These are phyloP conservation scores for Oryza officinalis DNA, from an alignment of 176 grass and related monocot species.

Conservation along the genomic window DNA sequence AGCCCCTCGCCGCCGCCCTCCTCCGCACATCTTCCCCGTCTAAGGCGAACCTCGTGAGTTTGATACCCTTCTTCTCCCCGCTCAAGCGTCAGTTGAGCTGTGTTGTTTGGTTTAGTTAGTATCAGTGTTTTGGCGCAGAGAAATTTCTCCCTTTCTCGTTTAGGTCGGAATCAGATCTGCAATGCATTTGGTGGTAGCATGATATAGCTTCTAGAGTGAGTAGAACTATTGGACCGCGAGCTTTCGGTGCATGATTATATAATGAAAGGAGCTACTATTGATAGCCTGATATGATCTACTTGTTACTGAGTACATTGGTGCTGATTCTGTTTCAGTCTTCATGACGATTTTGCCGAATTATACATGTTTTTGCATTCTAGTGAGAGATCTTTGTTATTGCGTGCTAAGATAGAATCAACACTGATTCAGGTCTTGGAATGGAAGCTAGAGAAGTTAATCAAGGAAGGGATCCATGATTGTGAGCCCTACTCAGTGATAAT, in stretches of 20 bases:
- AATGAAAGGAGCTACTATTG: background rate
- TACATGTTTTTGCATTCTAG: background rate
- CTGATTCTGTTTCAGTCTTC: background rate
- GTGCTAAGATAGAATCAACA: background rate
- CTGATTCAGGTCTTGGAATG: conserved; percentile 49
- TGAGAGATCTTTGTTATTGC: background rate
- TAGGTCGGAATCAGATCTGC: background rate
- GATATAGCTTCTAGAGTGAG: background rate
- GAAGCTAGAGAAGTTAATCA: conserved; percentile 50
- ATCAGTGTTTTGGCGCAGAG: background rate
- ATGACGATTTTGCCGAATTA: background rate
- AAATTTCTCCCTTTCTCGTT: background rate
- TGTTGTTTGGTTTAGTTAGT: background rate
- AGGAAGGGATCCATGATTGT: conserved; percentile 34
- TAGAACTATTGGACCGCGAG: background rate
- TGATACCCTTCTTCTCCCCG: background rate
- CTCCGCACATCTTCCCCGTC: conserved; percentile 38
- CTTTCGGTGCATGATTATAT: background rate
- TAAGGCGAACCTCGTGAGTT: conserved; percentile 56
- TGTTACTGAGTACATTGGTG: too few species aligned
- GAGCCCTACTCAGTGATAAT: conserved; percentile 43
- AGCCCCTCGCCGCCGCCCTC: conserved; percentile 44
- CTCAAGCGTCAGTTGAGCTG: background rate
- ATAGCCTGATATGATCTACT: background rate
- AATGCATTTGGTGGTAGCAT: background rate